These are phyloP conservation scores for Simplicillium sp. DNA, from an alignment of 2,329 filamentous ascomycete genomes.

Conservation along the genomic window DNA sequence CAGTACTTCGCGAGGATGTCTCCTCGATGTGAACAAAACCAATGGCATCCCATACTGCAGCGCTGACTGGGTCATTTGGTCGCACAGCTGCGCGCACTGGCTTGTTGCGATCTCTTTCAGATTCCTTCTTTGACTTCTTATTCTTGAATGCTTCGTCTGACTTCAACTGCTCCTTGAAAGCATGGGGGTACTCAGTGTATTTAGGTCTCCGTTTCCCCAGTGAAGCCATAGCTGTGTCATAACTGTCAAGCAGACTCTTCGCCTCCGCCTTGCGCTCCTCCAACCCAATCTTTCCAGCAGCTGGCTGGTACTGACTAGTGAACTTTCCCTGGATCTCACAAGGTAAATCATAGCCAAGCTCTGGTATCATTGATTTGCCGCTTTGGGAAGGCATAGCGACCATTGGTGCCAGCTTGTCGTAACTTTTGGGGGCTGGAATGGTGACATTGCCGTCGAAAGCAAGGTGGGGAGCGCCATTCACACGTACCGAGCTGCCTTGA, in stretches of 20 bases:
- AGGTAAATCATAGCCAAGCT: slow-evolving; percentile 27
- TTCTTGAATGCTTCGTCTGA: slow-evolving; percentile 34
- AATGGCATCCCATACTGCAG: slow-evolving; percentile 43
- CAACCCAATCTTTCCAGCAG: slow-evolving; percentile 25
- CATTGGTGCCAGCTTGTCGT: slow-evolving; percentile 32
- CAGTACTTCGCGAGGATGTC: slow-evolving; percentile 23
- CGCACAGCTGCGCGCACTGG: slow-evolving; percentile 32
- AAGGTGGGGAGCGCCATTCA: slow-evolving; percentile 28
- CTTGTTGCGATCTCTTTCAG: slow-evolving; percentile 27
- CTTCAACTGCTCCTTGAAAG: slow-evolving; percentile 36
- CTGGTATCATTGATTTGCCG: slow-evolving; percentile 27
- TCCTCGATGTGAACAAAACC: slow-evolving; percentile 39
- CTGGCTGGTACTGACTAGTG: slow-evolving; percentile 29
- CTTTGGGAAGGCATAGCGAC: slow-evolving; percentile 30
- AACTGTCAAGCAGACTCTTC: slow-evolving; percentile 27
- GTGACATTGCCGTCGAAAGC: slow-evolving; percentile 28
- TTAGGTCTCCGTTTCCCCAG: slow-evolving; percentile 33
- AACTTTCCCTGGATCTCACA: slow-evolving; percentile 35
- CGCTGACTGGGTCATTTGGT: slow-evolving; percentile 34
- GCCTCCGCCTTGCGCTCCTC: slow-evolving; percentile 32
- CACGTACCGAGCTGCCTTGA: slow-evolving; percentile 26
- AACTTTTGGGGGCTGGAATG: slow-evolving; percentile 32
- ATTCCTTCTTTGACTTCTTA: slow-evolving; percentile 33
- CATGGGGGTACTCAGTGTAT: slow-evolving; percentile 36
- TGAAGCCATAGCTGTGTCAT: slow-evolving; percentile 29